These are phyloP conservation scores for Amesomyces nigricolor DNA, from an alignment of 2,329 filamentous ascomycete genomes.

Conservation along the genomic window DNA sequence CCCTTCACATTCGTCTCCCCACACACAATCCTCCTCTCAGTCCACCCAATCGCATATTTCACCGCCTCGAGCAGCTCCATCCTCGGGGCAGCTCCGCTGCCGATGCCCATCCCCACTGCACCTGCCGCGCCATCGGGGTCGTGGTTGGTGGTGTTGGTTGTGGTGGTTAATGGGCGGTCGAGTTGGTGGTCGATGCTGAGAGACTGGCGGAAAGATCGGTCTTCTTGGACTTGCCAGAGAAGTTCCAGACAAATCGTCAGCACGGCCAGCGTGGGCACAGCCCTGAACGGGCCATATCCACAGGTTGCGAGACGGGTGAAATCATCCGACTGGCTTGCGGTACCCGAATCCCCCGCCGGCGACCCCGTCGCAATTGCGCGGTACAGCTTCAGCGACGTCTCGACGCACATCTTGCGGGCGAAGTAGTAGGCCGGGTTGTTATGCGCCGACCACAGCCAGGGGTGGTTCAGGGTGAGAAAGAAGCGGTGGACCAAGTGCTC, in stretches of 20 bases:
- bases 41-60: slow-evolving; percentile 40
- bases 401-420: slow-evolving; percentile 46
- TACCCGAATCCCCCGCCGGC: slow-evolving; percentile 16
- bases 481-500: slow-evolving; percentile 43
- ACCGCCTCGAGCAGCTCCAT: slow-evolving; percentile 42
- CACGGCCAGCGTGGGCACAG: slow-evolving; percentile 36
- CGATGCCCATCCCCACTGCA: slow-evolving; percentile 16
- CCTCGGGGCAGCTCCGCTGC: slow-evolving; percentile 31
- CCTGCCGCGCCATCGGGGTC: slow-evolving; percentile 23
- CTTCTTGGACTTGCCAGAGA: slow-evolving; percentile 40
- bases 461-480: slow-evolving; percentile 50
- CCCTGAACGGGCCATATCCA: slow-evolving; percentile 39
- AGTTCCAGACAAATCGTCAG: slow-evolving; percentile 44
- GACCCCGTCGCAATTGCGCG: slow-evolving; percentile 25
- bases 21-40: slow-evolving; percentile 35
- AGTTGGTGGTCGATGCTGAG: slow-evolving; percentile 20
- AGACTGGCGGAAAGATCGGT: slow-evolving; percentile 28
- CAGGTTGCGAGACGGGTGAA: slow-evolving; percentile 38
- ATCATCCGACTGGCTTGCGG: slow-evolving; percentile 26
- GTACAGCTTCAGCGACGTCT: slow-evolving; percentile 33
- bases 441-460: slow-evolving; percentile 40
- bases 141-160: slow-evolving; percentile 1
- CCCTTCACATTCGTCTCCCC: slow-evolving; percentile 55
- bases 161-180: slow-evolving; percentile 18
- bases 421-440: slow-evolving; percentile 47